A percentile compares a stretch with the other conserved stretches of the same genome.
Evolutionary conservation across 495 filamentous ascomycete species (phyloP).

Genomic region (Entonaema liquescens): DNA sequence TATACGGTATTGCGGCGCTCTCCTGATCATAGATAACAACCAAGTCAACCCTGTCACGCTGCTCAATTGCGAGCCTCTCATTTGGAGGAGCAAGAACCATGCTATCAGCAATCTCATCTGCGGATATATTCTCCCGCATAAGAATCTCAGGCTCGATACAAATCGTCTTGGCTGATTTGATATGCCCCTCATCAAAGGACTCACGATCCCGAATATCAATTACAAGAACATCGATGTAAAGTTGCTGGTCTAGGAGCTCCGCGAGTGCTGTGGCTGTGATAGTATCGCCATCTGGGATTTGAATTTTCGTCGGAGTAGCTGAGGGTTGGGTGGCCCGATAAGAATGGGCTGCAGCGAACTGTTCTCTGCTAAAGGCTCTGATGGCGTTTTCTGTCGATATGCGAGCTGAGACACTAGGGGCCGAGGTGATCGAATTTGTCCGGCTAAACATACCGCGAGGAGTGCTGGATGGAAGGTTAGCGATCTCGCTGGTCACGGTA

Average conservation of each 20-base stretch:
- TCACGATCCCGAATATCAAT: conserved; percentile 87
- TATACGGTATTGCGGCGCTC: conserved; percentile 58
- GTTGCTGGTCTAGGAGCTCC: conserved; percentile 62
- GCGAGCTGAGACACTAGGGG: conserved; percentile 42
- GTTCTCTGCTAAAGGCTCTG: conserved; percentile 28
- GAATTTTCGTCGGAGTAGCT: conserved; percentile 26
- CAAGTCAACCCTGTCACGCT: conserved; percentile 80
- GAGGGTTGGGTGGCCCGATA: conserved; percentile 39
- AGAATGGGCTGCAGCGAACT: conserved; percentile 48
- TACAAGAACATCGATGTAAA: conserved; percentile 70
- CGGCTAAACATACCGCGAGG: conserved; percentile 59
- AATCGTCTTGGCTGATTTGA: conserved; percentile 80
- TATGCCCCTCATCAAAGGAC: conserved; percentile 87
- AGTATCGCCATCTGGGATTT: conserved; percentile 66
- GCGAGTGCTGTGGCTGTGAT: conserved; percentile 73
- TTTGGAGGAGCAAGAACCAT: conserved; percentile 78
- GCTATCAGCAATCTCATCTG: conserved; percentile 82
- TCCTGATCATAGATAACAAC: conserved; percentile 90
- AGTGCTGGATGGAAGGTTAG: conserved; percentile 58
- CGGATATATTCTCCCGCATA: conserved; percentile 79
- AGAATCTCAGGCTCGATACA: conserved; percentile 87
- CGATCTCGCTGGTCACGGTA: conserved; percentile 62
- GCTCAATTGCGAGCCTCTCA: conserved; percentile 78
- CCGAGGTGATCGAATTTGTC: conserved; percentile 54
- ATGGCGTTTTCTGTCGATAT: conserved; percentile 33